These are phyloP conservation scores for Trichoderma harzianum DNA, from an alignment of 2,329 filamentous ascomycete genomes.

Conservation along the genomic window DNA sequence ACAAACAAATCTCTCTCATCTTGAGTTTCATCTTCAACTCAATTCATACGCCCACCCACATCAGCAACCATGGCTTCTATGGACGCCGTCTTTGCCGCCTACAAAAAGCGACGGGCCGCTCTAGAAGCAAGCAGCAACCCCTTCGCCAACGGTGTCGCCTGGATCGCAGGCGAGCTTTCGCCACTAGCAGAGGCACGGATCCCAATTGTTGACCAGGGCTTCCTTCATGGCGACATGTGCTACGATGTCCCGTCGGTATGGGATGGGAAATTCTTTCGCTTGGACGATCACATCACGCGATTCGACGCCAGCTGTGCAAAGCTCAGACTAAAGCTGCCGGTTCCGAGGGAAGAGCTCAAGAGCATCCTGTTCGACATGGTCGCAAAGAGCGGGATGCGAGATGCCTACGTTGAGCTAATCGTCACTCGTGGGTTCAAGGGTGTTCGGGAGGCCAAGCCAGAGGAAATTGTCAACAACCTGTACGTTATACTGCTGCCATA, in stretches of 20 bases:
- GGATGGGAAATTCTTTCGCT: slow-evolving; percentile 11
- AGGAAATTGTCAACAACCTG: slow-evolving; percentile 8
- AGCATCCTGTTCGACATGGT: slow-evolving; percentile 8
- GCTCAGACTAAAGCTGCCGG: neutral
- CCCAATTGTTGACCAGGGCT: slow-evolving; percentile 4
- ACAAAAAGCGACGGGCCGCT: neutral
- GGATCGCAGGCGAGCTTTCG: slow-evolving; percentile 1
- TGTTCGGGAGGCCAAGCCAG: neutral
- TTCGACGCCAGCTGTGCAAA: slow-evolving; percentile 1
- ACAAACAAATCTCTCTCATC: neutral
- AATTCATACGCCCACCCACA: neutral
- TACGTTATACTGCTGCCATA: slow-evolving; percentile 1
- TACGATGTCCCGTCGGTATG: slow-evolving; percentile 8
- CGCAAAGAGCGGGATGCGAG: slow-evolving; percentile 6
- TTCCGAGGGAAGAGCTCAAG: slow-evolving; percentile 1
- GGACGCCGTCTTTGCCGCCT: neutral
- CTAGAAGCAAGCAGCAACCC: slow-evolving; percentile 1
- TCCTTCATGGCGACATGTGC: slow-evolving; percentile 6
- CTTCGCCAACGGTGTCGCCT: neutral
- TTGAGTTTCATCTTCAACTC: neutral
- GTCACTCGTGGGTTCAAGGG: slow-evolving; percentile 2
- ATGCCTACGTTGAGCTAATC: slow-evolving; percentile 6
- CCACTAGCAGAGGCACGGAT: slow-evolving; percentile 7
- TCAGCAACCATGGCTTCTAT: neutral
- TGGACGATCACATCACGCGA: neutral